Conservation (phyloP, 2,329 filamentous ascomycete genomes). For the Diaporthe velutina region DNA sequence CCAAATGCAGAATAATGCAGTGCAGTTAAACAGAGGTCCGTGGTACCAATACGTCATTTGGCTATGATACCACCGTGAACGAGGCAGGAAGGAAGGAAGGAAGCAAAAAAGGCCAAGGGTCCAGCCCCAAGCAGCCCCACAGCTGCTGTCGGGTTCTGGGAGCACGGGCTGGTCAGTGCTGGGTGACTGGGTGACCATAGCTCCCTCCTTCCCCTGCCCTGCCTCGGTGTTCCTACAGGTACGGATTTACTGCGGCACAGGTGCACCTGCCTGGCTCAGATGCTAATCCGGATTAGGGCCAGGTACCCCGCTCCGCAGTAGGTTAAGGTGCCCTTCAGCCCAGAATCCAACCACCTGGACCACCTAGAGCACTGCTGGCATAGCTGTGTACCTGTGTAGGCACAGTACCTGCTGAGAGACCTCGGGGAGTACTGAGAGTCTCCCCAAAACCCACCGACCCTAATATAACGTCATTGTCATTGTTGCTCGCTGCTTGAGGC, state of each 20-base stretch:
- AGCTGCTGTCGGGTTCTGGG: background rate
- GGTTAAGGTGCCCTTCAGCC: too few species aligned
- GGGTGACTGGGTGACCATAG: conserved; percentile 5
- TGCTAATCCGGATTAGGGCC: background rate
- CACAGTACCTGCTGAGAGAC: too few species aligned
- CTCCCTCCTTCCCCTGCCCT: background rate
- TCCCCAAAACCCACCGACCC: background rate
- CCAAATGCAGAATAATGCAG: too few species aligned
- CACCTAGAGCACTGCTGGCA: background rate
- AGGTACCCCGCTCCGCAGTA: conserved; percentile 15
- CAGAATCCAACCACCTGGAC: background rate
- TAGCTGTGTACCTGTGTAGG: background rate
- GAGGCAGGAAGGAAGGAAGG: background rate
- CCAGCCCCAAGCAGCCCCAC: conserved; percentile 17
- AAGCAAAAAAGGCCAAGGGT: conserved; percentile 1
- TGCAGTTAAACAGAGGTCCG: conserved; percentile 6
- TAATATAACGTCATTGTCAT: conserved; percentile 36
- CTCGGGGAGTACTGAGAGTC: background rate
- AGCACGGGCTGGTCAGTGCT: conserved; percentile 5
- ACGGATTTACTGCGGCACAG: too few species aligned
- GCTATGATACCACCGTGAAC: background rate
- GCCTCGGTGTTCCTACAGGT: background rate
- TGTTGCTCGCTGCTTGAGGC: background rate
- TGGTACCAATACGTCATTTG: conserved; percentile 13
- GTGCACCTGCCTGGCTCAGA: background rate